These are phyloP conservation scores for Cnidoscolus chayamansa DNA, from an alignment of 441 rosid species.

Conservation along the genomic window DNA sequence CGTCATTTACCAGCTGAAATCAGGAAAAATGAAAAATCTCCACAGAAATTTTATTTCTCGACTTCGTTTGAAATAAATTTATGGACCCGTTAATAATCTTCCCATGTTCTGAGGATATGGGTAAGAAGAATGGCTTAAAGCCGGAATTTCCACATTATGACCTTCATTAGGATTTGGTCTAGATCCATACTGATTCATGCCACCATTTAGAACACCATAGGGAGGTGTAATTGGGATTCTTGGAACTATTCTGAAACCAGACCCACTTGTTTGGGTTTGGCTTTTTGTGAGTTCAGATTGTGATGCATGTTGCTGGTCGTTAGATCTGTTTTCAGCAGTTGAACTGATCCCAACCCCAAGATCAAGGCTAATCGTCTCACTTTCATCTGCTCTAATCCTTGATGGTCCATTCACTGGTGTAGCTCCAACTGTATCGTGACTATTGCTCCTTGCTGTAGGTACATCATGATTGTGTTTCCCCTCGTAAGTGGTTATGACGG, in stretches of 20 bases:
- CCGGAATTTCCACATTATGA: constrained; percentile 41
- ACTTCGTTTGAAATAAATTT: constrained; percentile 25
- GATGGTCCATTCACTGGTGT: constrained; percentile 32
- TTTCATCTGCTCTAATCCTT: constrained; percentile 53
- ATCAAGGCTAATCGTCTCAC: constrained; percentile 70
- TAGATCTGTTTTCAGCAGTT: constrained; percentile 40
- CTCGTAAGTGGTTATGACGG: constrained; percentile 94
- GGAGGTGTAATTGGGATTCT: constrained; percentile 42
- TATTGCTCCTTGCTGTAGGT: constrained; percentile 59
- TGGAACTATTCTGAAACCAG: constrained; percentile 51
- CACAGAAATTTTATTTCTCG: constrained; percentile 22
- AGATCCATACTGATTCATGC: constrained; percentile 47
- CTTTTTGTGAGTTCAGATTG: constrained; percentile 36
- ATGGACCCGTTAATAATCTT: constrained; percentile 76
- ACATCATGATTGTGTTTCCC: constrained; percentile 98
- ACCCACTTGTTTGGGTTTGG: constrained; percentile 37
- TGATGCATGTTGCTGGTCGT: constrained; percentile 42
- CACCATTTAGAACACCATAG: constrained; percentile 49
- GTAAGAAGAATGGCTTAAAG: constrained; percentile 53
- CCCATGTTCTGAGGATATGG: constrained; percentile 65
- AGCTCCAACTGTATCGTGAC: constrained; percentile 58
- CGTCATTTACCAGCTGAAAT: constrained; percentile 19
- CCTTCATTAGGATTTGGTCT: constrained; percentile 49
- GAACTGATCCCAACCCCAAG: constrained; percentile 87
- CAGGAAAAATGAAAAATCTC: constrained; percentile 20